Evolutionary conservation across 805 yeast genomes (phyloP).

Genomic region (Ogataea pignaliae): DNA sequence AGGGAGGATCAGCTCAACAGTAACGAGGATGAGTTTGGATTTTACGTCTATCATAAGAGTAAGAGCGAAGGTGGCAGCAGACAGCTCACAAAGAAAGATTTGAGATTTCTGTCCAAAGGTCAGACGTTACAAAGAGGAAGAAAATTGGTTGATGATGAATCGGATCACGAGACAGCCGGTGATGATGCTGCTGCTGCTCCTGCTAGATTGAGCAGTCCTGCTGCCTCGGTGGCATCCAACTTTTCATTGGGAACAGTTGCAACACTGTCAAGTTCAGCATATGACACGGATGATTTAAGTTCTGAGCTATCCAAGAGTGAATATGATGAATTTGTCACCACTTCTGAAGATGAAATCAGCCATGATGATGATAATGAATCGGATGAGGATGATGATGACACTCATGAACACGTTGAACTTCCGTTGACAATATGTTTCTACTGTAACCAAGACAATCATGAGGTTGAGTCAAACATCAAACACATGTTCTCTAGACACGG

Average conservation of each 20-base stretch:
- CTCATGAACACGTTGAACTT: constrained; percentile 23
- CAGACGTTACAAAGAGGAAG: constrained; percentile 25
- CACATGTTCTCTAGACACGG: constrained; percentile 85
- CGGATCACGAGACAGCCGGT: not conserved
- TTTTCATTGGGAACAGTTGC: constrained; percentile 43
- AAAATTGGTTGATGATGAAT: constrained; percentile 5
- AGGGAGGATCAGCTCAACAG: constrained; percentile 14
- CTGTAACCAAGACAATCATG: constrained; percentile 39
- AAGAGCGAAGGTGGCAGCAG: constrained; percentile 20
- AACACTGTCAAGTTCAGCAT: constrained; percentile 17
- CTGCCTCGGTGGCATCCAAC: constrained; percentile 49
- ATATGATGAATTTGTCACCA: constrained; percentile 4
- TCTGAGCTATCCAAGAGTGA: constrained; percentile 18
- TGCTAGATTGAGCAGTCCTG: constrained; percentile 44
- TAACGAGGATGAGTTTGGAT: constrained; percentile 54
- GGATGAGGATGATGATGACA: constrained; percentile 17
- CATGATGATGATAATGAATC: constrained; percentile 6
- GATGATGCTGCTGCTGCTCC: no score
- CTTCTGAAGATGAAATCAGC: constrained; percentile 16
- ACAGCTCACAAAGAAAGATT: constrained; percentile 38
- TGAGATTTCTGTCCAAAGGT: constrained; percentile 25
- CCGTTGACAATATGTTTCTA: constrained; percentile 45
- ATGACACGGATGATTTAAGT: constrained; percentile 17
- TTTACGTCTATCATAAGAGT: constrained; percentile 31
- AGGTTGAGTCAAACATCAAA: constrained; percentile 41